These are phyloP conservation scores for Penicillium glabrum DNA, from an alignment of 2,329 filamentous ascomycete genomes.

Conservation along the genomic window DNA sequence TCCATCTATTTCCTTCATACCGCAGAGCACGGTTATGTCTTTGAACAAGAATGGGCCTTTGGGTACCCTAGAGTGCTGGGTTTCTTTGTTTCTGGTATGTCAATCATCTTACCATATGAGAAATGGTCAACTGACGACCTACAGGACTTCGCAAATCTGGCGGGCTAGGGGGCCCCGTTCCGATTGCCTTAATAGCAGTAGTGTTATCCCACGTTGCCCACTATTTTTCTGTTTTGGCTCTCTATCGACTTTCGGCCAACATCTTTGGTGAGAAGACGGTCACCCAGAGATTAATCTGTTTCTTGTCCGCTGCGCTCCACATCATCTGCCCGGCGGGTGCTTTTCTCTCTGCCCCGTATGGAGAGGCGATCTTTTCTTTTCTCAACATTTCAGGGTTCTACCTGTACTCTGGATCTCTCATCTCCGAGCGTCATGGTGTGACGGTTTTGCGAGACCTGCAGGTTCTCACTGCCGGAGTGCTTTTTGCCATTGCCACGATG, in stretches of 20 bases:
- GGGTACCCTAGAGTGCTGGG: slow-evolving; percentile 52
- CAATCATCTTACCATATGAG: neutral
- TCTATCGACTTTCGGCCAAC: slow-evolving; percentile 65
- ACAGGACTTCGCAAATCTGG: slow-evolving; percentile 25
- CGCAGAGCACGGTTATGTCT: slow-evolving; percentile 55
- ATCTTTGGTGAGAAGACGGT: slow-evolving; percentile 49
- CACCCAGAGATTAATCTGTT: slow-evolving; percentile 38
- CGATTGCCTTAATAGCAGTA: slow-evolving; percentile 57
- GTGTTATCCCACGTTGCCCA: slow-evolving; percentile 72
- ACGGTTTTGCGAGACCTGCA: slow-evolving; percentile 43
- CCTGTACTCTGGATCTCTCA: slow-evolving; percentile 58
- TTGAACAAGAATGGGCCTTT: slow-evolving; percentile 69
- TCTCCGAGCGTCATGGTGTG: slow-evolving; percentile 31
- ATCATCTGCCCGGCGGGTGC: slow-evolving; percentile 83
- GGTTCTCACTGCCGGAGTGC: slow-evolving; percentile 62
- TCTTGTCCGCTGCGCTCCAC: slow-evolving; percentile 71
- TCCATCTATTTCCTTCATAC: slow-evolving; percentile 60
- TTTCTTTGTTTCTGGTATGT: slow-evolving; percentile 35
- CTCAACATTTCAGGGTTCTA: slow-evolving; percentile 74
- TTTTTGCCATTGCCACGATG: slow-evolving; percentile 70
- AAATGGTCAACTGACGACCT: neutral
- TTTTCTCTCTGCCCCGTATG: slow-evolving; percentile 84
- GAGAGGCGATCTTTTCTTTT: slow-evolving; percentile 75
- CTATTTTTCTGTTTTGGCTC: slow-evolving; percentile 68
- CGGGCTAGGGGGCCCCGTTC: slow-evolving; percentile 20